Evolutionary conservation across 768 basidiomycete species (phyloP).

Genomic region (Hypholoma fasciculare): DNA sequence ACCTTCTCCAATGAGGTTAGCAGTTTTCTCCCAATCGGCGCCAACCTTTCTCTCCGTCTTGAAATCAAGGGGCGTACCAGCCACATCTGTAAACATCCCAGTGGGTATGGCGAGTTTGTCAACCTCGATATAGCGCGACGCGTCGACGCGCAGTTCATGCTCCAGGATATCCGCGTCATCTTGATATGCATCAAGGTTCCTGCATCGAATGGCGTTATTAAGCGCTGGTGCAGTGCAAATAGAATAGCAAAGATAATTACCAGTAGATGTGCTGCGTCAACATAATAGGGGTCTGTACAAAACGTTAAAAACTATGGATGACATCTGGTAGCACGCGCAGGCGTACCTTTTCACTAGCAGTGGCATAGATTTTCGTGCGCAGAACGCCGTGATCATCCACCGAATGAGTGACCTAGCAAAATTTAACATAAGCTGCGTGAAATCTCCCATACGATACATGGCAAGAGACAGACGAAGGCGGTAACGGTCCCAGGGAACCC

Average conservation of each 20-base stretch:
- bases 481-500: slow-evolving; percentile 54
- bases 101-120: slow-evolving; percentile 40
- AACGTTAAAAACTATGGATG: not conserved
- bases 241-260: slow-evolving; percentile 18
- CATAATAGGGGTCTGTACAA: slow-evolving; percentile 51
- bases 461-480: slow-evolving; percentile 32
- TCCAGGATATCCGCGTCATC: slow-evolving; percentile 35
- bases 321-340: not conserved
- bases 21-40: slow-evolving; percentile 32
- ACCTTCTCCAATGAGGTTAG: slow-evolving; percentile 29
- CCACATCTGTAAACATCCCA: slow-evolving; percentile 29
- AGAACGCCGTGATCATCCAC: slow-evolving; percentile 44
- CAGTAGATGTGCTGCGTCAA: slow-evolving; percentile 56
- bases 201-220: slow-evolving; percentile 9
- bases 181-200: slow-evolving; percentile 56
- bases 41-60: slow-evolving; percentile 30
- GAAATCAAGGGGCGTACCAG: slow-evolving; percentile 42
- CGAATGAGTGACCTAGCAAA: slow-evolving; percentile 43
- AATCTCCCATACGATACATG: not conserved
- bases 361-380: slow-evolving; percentile 43
- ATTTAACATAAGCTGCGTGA: not conserved
- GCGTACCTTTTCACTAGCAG: slow-evolving; percentile 41
- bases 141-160: slow-evolving; percentile 29
- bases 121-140: slow-evolving; percentile 36
- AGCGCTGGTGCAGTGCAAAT: not conserved